Evolutionary conservation across 73 alveolate species (phyloP).

Genomic region (Paramecium sonneborni): DNA sequence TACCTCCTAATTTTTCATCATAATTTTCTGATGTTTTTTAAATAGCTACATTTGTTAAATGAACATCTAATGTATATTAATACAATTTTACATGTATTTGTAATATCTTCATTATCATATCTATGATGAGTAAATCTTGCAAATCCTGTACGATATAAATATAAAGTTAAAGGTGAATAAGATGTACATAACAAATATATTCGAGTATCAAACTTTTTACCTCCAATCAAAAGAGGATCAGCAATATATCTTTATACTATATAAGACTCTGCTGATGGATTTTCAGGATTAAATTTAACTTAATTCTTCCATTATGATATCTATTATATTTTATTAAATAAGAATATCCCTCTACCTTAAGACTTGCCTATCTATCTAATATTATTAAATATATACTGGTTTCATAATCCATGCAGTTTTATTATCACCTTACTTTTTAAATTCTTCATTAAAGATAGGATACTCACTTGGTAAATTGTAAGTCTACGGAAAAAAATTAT

Average conservation of each 20-base stretch:
- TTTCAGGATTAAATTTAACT: conserved; percentile 96
- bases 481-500: conserved; percentile 96
- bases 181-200: conserved; percentile 96
- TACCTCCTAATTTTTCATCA: conserved; percentile 97
- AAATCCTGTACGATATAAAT: conserved; percentile 98
- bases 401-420: conserved; percentile 99
- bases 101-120: conserved; percentile 93
- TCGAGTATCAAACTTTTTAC: conserved; percentile 99
- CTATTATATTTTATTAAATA: conserved; percentile 94
- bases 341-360: conserved; percentile 99
- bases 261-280: conserved; percentile 82
- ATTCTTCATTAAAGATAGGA: conserved; percentile 99
- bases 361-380: conserved; percentile 85
- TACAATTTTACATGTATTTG: conserved; percentile 78
- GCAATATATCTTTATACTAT: conserved; percentile 88
- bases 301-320: conserved; percentile 96
- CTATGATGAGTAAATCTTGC: conserved; percentile 97
- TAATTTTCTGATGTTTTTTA: conserved; percentile 94
- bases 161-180: conserved; percentile 98
- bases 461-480: conserved; percentile 99
- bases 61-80: conserved; percentile 68
- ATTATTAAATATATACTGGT: conserved; percentile 78
- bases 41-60: conserved; percentile 98
- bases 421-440: conserved; percentile 86
- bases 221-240: conserved; percentile 99